Evolutionary conservation across 768 basidiomycete species (phyloP), one percentile per base, ranked within the genome.

Genomic region (Xerocomus potaroensis): DNA sequence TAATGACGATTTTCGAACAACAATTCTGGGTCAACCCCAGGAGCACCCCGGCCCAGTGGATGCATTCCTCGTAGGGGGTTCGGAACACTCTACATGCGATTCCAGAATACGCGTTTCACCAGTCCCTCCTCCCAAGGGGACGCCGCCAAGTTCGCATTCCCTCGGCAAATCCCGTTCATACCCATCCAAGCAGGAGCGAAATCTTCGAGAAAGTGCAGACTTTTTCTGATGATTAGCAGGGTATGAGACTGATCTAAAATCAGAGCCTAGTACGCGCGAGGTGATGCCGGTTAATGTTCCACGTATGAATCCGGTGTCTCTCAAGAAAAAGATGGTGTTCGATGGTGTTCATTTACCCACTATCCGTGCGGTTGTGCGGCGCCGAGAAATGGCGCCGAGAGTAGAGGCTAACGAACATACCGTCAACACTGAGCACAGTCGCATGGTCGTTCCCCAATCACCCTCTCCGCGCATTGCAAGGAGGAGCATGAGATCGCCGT

Each of bases 331-430:
- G 37, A 51, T 49, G 41, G 49, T 54, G n/a, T 61, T 70, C 19
- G 66, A 69, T 24, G 61, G 61, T 10, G 48, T 70, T 15, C 55
- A 60, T 16, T 47, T 71, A 14, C 65, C 62, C 15, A 60, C 61
- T 27, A 37, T 57, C 18, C 53, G 48, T 18, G 50, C 51, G 46
- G 42, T 52, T 5, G 18, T 8, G 31, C 26, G 51, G 43, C 43
- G 51, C 48, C 38, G 46, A 53, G 49, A 51, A 33, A 42, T 6
- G 18, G 38, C 7, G 3, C 44, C 23, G 22, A 32, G 11, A 45
- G 41, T 14, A 33, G 42, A 24, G 11, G 18, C n/a, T 27, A 41
- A 19, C 23, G n/a, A 38, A 5, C 29, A 35, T 9, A 6, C 9
- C 29, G 6, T 33, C 16, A 10, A 10, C 21, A 16, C 18, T 23